phyloP scores from a whole-genome alignment of 768 basidiomycete species.

The Mrakia gelida region DNA sequence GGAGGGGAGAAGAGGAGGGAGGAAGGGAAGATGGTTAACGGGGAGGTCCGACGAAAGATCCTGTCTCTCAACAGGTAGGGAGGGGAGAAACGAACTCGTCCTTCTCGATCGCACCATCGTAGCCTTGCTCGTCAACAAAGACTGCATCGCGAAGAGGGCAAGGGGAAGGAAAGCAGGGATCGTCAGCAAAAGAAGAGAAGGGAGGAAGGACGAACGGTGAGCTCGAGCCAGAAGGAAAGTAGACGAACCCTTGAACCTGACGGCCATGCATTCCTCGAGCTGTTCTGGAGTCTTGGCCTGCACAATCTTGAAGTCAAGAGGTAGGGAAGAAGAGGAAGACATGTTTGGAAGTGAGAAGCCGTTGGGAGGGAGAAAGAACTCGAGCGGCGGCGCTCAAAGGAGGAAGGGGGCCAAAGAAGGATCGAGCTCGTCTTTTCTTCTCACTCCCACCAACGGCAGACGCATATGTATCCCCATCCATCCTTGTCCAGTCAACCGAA shows the following conservation, averaged over 20 bases:
- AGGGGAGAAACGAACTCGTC: conserved; percentile 55
- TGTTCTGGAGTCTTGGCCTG: conserved; percentile 43
- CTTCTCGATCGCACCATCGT: conserved; percentile 67
- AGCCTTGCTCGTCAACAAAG: conserved; percentile 64
- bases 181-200: not conserved
- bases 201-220: not conserved
- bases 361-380: not conserved
- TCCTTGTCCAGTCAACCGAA: too few relatives aligned
- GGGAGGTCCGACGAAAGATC: not conserved
- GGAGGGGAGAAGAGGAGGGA: not conserved
- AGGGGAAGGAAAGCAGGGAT: not conserved
- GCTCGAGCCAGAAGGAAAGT: not conserved
- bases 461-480: too few relatives aligned
- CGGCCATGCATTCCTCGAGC: conserved; percentile 61
- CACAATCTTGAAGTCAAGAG: not conserved
- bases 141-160: conserved; percentile 43
- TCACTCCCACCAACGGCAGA: too few relatives aligned
- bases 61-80: not conserved
- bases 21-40: not conserved
- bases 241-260: conserved; percentile 43
- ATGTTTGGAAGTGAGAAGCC: not conserved
- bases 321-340: not conserved
- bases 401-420: not conserved
- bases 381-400: too few relatives aligned
- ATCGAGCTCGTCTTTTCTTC: not conserved